Base-by-base conservation (phyloP, 2,329 filamentous ascomycete genomes). In the Diaporthe caulivora region DNA sequence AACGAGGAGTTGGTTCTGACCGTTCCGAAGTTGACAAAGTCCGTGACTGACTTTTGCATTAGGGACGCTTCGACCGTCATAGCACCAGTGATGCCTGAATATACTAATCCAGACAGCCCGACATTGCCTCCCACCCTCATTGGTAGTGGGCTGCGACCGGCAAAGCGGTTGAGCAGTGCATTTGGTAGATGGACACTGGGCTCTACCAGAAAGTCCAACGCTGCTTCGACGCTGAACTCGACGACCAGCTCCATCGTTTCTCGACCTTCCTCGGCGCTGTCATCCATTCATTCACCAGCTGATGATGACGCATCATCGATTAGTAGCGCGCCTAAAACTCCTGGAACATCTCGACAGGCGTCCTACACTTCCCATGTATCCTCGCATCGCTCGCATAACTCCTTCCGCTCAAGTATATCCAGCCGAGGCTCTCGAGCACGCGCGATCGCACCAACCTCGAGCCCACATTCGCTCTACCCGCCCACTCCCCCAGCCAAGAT, bases 251-350 rank as follows among this genome's bases (percentile, higher is more conserved):
- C 72, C 15, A 24, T 62, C 24, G 8, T 49, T 8, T 71, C 67
- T n/a, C 67, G 47, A 24, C 72, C 72, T 1, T 71, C 67, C 11
- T 73, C 67, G 9, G 67, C 24, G 26, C n/a, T 53, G 42, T 71
- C 72, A 1, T 64, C 55, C 18, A 24, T 26, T 31, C 47, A 42
- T 9, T 49, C 26, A 21, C 44, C 13, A 6, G 44, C 13, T n/a
- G 72, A 74, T 7, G 72, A 72, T 18, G 71, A 72, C 1, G 34
- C 54, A 11, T 72, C 64, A 17, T 72, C 62, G 8, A 40, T 40
- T 21, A 70, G 62, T 40, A 72, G 62, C 53, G 60, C 51, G 26
- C 42, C 54, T 15, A 24, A 57, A 15, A 64, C 60, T 10, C 53
- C 49, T 17, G 55, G 58, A n/a, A 42, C 60, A 18, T 58, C 71